Evolutionary conservation across 306 rosid genomes (phyloP).

Genomic region (Gleditsia sinensis): DNA sequence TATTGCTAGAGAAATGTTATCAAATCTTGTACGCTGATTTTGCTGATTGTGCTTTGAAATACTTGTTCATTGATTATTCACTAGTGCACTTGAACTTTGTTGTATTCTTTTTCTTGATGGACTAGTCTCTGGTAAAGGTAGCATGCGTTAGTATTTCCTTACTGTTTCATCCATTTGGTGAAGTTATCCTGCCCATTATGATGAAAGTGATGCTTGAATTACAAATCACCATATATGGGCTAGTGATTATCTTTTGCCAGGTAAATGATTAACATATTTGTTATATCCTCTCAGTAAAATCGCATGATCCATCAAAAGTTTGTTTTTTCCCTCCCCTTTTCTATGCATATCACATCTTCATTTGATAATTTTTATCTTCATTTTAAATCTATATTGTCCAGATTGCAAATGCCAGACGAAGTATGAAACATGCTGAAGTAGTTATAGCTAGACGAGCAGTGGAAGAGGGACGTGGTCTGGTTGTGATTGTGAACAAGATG

Average conservation of each 20-base stretch:
- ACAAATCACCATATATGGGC: not conserved
- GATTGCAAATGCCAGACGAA: slow-evolving; percentile 76
- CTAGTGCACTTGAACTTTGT: slow-evolving; percentile 2
- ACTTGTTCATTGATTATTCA: slow-evolving; percentile 17
- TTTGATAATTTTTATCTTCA: slow-evolving; percentile 28
- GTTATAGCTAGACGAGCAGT: slow-evolving; percentile 92
- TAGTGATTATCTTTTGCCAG: not conserved
- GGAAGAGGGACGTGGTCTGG: slow-evolving; percentile 97
- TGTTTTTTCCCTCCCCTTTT: slow-evolving; percentile 4
- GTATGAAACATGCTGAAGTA: slow-evolving; percentile 93
- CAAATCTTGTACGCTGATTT: not conserved
- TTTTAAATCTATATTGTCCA: slow-evolving; percentile 35
- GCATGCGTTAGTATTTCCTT: not conserved
- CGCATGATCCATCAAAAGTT: slow-evolving; percentile 9
- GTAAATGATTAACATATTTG: not conserved
- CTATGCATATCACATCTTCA: not conserved
- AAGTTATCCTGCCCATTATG: slow-evolving; percentile 23
- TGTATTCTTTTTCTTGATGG: not conserved
- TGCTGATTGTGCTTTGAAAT: slow-evolving; percentile 18
- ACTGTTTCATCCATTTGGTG: slow-evolving; percentile 14
- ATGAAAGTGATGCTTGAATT: slow-evolving; percentile 28
- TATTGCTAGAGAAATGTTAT: slow-evolving; percentile 13
- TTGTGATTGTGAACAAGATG: slow-evolving; percentile 98
- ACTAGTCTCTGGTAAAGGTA: slow-evolving; percentile 8
- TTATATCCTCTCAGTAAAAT: not conserved